Base-by-base conservation (phyloP, 768 basidiomycete species). In the Mycena venus region DNA sequence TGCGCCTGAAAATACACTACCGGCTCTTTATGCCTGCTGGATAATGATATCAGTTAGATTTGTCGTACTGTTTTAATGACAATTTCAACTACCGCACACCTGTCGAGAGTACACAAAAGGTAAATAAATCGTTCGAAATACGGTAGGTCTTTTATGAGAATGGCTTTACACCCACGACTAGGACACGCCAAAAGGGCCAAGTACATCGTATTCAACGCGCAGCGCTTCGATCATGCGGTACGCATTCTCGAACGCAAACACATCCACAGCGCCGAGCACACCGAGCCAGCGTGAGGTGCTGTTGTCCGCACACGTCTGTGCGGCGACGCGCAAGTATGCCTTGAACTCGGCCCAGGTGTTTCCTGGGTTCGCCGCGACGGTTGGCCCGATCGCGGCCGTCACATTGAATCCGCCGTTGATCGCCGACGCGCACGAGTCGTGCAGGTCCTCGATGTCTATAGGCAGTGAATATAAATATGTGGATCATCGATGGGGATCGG, bases 81-180 rank as follows among this genome's bases (percentile, higher is more conserved):
- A 62, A 25, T 62, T 62, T 40, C 40, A 44, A 40, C 60, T 44
- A 62, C 60, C 60, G 60, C 59, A 61, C 59, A 38, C 34, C n/a
- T n/a, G n/a, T n/a, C n/a, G n/a, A n/a, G n/a, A n/a, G 23, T 40
- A 61, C 59, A 40, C 59, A 61, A 61, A 61, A 61, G 40, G 38
- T 44, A 62, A 62, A 36, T 44, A 62, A 44, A 62, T 62, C 25
- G 60, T 62, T 59, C 58, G 60, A 62, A 58, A 58, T 42, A 38
- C n/a, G n/a, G n/a, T n/a, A n/a, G n/a, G n/a, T n/a, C n/a, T 38
- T 7, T 38, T 14, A 38, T 7, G 36, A 38, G 36, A 38, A 38
- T 38, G 36, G 36, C 8, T 38, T 27, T 55, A 55, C 7, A 55
- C 25, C 23, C n/a, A 40, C 59, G 59, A 34, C 55, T 32, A 56